phyloP scores from a whole-genome alignment of 441 rosid genomes.

The Bocquillonia castaneifolia region DNA sequence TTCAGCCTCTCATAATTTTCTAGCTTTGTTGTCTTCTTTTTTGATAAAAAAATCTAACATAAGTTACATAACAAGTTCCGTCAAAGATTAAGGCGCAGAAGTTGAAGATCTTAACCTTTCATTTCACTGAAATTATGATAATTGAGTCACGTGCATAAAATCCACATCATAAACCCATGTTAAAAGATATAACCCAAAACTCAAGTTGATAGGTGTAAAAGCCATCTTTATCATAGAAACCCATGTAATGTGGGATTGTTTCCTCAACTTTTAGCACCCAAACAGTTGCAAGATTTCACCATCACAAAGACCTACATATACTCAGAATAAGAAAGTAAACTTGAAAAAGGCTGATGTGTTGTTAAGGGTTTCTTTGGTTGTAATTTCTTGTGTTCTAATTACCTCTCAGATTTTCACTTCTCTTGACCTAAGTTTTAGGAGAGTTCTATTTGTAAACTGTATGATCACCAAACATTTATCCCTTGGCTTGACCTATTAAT shows the following conservation, averaged over 20 bases:
- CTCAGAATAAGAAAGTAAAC: constrained; percentile 2
- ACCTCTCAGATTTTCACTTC: neutral
- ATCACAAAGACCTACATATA: neutral
- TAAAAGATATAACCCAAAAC: constrained; percentile 1
- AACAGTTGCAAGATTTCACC: neutral
- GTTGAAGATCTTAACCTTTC: neutral
- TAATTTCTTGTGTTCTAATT: neutral
- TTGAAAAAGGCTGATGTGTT: neutral
- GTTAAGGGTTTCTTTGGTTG: neutral
- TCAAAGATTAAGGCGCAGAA: neutral
- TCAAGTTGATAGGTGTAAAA: neutral
- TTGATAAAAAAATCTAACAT: neutral
- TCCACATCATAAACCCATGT: neutral
- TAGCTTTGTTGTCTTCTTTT: neutral
- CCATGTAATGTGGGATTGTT: neutral
- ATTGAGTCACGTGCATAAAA: neutral
- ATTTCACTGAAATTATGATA: neutral
- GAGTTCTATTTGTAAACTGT: neutral
- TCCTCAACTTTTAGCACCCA: neutral
- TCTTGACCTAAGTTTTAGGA: too few species aligned
- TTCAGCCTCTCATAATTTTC: neutral
- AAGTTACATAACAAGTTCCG: neutral
- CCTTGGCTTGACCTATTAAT: neutral
- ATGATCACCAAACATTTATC: neutral
- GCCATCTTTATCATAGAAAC: neutral